Evolutionary conservation across 371 early-diverging fungal genomes (phyloP).

Genomic region (Umbelopsis sp.): DNA sequence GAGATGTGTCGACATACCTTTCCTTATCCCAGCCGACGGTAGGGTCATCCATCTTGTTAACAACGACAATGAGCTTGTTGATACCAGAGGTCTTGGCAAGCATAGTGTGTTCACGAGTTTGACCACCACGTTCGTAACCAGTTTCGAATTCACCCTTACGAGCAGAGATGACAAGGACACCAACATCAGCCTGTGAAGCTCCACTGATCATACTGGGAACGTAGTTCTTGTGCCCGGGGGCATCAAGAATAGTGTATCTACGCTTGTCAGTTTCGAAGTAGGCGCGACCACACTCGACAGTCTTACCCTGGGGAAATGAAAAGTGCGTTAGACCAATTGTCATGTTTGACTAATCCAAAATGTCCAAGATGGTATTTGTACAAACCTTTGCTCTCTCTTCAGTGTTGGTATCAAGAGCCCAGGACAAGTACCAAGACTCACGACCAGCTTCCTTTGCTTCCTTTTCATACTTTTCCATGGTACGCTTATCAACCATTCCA

Average conservation of each 20-base stretch:
- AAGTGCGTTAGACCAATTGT: not conserved
- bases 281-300: constrained; percentile 97
- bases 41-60: constrained; percentile 99
- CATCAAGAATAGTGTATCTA: constrained; percentile 96
- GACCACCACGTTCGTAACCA: constrained; percentile 99
- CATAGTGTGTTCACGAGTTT: constrained; percentile 98
- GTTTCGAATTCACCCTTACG: constrained; percentile 99
- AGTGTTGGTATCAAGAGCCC: constrained; percentile 95
- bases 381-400: constrained; percentile 95
- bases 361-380: not conserved
- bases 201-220: constrained; percentile 99
- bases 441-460: constrained; percentile 95
- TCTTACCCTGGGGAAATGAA: constrained; percentile 76
- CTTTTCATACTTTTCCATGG: constrained; percentile 98
- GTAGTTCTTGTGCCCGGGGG: constrained; percentile 99
- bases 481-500: constrained; percentile 99
- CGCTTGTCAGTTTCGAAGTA: constrained; percentile 96
- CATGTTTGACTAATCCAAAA: too few species aligned
- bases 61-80: constrained; percentile 85
- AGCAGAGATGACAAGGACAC: constrained; percentile 97
- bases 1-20: constrained; percentile 38
- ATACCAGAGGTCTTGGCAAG: constrained; percentile 98
- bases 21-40: constrained; percentile 94
- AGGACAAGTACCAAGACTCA: constrained; percentile 97
- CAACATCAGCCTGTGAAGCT: constrained; percentile 97